Base-by-base conservation (phyloP, 164 flowering plant species). In the Magnolia sinica region DNA sequence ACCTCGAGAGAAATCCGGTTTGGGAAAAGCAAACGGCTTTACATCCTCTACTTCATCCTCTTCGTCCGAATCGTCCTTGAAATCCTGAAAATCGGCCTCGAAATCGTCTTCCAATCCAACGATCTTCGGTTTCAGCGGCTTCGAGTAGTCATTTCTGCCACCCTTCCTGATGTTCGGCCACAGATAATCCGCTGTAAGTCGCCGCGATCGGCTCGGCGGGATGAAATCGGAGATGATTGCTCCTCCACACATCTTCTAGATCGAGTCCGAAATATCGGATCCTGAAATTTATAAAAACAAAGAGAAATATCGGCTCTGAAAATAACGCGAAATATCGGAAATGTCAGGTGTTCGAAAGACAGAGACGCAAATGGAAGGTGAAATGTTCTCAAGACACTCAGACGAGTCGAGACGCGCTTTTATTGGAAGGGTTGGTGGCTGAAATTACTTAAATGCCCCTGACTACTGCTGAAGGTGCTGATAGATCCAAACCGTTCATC, bases 181-280 rank as follows among this genome's bases (percentile, higher is more conserved):
- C 7, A 88, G 82, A 55, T 74, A 72, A 18, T 89, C 93, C 19
- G 87, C 86, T 1, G 90, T 83, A 71, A 85, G 78, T 45, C 87
- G 83, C 68, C 87, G 81, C 1, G 90, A 73, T 45, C 85, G 69
- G 31, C 73, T 69, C 71, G 91, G 68, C 73, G 93, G 85, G 10
- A 91, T 87, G 81, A 89, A 87, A 70, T 85, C 96, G 80, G 98
- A 93, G 65, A 95, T 91, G 68, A 95, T 89, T 63, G 96, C 96
- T 74, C 99, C 99, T 24, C 98, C 98, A 85, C 98, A 95, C 98
- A 95, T 95, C 76, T 76, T 79, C 27, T 27, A 24, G 10, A 18
- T 27, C 45, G 9, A 3, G 16, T 55, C 61, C 61, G 61, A 55
- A 55, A 55, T 55, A 55, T 16, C 16, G 18, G 45, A 5, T 37